Evolutionary conservation across 768 basidiomycete species (phyloP).

Genomic region (Serendipita vermifera): DNA sequence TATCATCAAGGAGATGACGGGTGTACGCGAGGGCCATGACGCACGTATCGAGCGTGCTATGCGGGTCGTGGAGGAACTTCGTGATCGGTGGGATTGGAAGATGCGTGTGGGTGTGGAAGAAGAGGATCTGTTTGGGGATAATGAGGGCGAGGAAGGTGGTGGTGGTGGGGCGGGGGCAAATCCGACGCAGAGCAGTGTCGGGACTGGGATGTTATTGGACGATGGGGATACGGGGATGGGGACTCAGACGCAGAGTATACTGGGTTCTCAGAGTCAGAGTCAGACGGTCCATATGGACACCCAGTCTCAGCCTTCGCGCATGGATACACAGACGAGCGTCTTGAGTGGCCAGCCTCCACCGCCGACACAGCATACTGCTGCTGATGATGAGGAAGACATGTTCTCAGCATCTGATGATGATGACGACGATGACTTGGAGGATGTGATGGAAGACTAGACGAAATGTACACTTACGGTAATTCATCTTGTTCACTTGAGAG

Average conservation of each 20-base stretch:
- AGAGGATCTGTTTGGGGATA: neutral
- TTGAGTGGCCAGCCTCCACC: neutral
- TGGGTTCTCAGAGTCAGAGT: too few relatives aligned
- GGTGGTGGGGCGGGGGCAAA: neutral
- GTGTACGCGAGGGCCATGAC: conserved; percentile 57
- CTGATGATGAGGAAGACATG: neutral
- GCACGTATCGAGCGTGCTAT: conserved; percentile 61
- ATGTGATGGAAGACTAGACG: conserved; percentile 2
- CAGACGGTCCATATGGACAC: neutral
- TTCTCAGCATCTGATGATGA: neutral
- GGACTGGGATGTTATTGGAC: neutral
- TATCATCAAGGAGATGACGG: conserved; percentile 13
- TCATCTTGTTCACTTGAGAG: too few relatives aligned
- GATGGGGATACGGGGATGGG: neutral
- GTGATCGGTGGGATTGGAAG: conserved; percentile 74
- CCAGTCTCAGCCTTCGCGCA: neutral
- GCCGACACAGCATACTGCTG: neutral
- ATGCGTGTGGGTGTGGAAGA: conserved; percentile 65
- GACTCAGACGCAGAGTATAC: neutral
- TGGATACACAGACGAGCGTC: neutral
- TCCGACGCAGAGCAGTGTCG: neutral
- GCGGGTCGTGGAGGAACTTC: conserved; percentile 63
- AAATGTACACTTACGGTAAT: too few relatives aligned
- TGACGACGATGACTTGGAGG: conserved; percentile 1
- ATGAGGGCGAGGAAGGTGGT: neutral